Evolutionary conservation across 805 yeast species (phyloP), one percentile per base, ranked within the genome.

Genomic region (Spathaspora girioi): DNA sequence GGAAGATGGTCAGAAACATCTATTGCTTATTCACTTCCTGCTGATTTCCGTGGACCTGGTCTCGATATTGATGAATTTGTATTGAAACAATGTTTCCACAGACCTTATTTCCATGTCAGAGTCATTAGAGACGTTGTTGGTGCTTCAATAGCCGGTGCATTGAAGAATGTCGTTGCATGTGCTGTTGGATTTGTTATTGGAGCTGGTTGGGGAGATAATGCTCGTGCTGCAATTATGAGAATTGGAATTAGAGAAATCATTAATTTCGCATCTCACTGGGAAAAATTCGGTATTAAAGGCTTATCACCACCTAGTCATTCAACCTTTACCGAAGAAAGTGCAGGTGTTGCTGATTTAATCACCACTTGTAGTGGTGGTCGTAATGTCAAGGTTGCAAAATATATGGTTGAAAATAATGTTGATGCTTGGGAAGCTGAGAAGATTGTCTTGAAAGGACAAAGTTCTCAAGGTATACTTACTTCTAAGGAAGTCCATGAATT

Each of bases 161-260:
- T 94, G 70, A 94, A 94, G 77, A 94, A 94, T 73, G 89, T 94
- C 49, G 93, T 93, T 56, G 99, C 99, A 38, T 77, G 91, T 65
- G 96, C 97, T 57, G 97, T 96, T 55, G 99, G 99, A 51, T 89
- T 94, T 66, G 98, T 93, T 56, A 96, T 90, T 71, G 99, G 99
- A 61, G 80, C 89, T 56, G 97, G 96, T 56, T 94, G 99, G 99
- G 99, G 99, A 70, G 97, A 91, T 72, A 94, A 94, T 69, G 98
- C 99, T 57, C 91, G 93, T 72, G 87, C 98, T 50, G 99, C 98
- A 43, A 85, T 94, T 62, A 96, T 93, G 92, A 83, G 99, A 75
- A 87, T 93, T 59, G 99, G 99, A 46, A 75, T 94, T 58, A 80
- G 86, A 63, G 99, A 94, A 76, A 89, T 88, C 65, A 87, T 92